phyloP scores from a whole-genome alignment of 257 asterid species.

The Lantana camara region DNA sequence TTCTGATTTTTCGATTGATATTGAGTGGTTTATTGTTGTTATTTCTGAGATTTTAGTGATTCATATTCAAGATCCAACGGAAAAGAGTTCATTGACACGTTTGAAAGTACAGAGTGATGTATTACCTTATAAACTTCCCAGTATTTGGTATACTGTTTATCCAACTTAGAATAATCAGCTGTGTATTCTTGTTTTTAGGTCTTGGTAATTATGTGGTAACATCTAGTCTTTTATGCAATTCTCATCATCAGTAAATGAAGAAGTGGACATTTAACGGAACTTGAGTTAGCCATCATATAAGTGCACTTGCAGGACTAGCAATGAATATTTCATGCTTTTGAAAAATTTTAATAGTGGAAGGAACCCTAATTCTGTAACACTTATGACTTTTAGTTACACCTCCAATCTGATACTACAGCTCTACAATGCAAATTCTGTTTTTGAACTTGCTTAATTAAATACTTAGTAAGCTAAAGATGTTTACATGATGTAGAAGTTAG shows the following conservation, averaged over 20 bases:
- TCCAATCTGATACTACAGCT: not conserved
- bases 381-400: not conserved
- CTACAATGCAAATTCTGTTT: slow-evolving; percentile 3
- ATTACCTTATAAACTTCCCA: not conserved
- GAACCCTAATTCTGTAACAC: not conserved
- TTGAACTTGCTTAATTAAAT: slow-evolving; percentile 9
- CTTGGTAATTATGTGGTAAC: not conserved
- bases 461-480: slow-evolving; percentile 16
- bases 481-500: slow-evolving; percentile 17
- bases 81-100: slow-evolving; percentile 4
- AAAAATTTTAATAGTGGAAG: slow-evolving; percentile 9
- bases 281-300: not conserved
- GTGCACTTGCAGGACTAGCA: not conserved
- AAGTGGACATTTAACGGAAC: not conserved
- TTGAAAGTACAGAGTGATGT: not conserved
- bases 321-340: not conserved
- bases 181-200: not conserved
- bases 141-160: slow-evolving; percentile 7
- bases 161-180: not conserved
- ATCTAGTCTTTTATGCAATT: slow-evolving; percentile 4
- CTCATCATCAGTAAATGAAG: not conserved
- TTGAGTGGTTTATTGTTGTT: slow-evolving; percentile 5
- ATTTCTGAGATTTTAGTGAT: slow-evolving; percentile 7
- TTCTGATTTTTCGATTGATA: slow-evolving; percentile 16
- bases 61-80: slow-evolving; percentile 4